phyloP scores from a whole-genome alignment of 2,329 filamentous ascomycete genomes.

The Sarocladium strictum region DNA sequence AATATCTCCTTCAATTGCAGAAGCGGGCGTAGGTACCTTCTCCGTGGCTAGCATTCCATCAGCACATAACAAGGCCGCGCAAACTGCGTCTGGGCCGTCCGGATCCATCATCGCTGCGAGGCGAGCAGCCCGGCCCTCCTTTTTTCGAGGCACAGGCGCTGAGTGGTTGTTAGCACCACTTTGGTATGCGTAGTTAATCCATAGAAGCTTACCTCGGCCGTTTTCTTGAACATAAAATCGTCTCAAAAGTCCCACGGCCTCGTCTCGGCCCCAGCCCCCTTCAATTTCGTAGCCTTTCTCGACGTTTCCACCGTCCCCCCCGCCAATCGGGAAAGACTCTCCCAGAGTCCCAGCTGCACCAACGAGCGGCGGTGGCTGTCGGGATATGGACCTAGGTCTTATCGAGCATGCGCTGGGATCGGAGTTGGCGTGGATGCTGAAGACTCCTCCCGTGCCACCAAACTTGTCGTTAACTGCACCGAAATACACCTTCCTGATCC shows the following conservation, averaged over 20 bases:
- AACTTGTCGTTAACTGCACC: conserved; percentile 96
- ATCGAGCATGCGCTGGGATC: conserved; percentile 31
- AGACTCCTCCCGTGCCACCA: conserved; percentile 89
- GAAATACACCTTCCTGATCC: conserved; percentile 86
- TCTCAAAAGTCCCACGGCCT: conserved; percentile 85
- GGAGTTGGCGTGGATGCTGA: conserved; percentile 70
- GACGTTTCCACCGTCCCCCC: conserved; percentile 59
- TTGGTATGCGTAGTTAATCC: background rate
- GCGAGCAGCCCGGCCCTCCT: conserved; percentile 48
- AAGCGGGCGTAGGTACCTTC: background rate
- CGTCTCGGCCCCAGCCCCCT: conserved; percentile 82
- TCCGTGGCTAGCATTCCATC: conserved; percentile 2
- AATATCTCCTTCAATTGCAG: background rate
- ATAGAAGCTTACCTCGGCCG: conserved; percentile 61
- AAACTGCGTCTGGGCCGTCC: conserved; percentile 22
- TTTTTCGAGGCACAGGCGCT: conserved; percentile 49
- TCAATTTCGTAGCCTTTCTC: conserved; percentile 77
- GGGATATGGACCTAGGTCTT: background rate
- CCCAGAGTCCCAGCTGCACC: conserved; percentile 31
- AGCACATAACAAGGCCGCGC: background rate
- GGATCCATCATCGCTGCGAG: conserved; percentile 46
- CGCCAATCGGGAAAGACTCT: conserved; percentile 29
- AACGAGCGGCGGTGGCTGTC: conserved; percentile 30
- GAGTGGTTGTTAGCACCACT: conserved; percentile 14
- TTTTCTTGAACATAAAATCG: conserved; percentile 99